phyloP scores from a whole-genome alignment of 352 stramenopile genomes.

The Phytophthora fragariae region DNA sequence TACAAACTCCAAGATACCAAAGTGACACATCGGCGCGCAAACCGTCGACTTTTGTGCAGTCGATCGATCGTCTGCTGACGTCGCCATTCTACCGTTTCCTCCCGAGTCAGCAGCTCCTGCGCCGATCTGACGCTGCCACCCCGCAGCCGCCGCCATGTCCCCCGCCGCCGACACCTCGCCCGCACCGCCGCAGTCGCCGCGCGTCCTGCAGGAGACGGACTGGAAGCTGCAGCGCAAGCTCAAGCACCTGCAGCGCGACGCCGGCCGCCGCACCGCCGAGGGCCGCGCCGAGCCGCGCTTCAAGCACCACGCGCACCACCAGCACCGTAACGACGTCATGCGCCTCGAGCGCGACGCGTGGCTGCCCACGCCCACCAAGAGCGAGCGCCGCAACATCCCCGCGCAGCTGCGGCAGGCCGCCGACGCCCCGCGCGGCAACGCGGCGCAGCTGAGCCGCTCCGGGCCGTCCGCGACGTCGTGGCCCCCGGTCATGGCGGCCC shows the following conservation, averaged over 20 bases:
- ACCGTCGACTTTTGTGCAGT: neutral
- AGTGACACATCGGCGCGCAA: neutral
- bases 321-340: constrained; percentile 41
- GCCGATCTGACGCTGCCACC: constrained; percentile 1
- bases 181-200: constrained; percentile 8
- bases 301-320: constrained; percentile 51
- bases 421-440: neutral
- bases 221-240: constrained; percentile 75
- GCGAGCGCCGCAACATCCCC: constrained; percentile 47
- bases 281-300: constrained; percentile 38
- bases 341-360: constrained; percentile 51
- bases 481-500: constrained; percentile 41
- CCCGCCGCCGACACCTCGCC: constrained; percentile 30
- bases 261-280: constrained; percentile 44
- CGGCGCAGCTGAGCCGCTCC: constrained; percentile 51
- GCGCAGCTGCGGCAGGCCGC: constrained; percentile 31
- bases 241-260: constrained; percentile 73
- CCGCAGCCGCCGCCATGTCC: constrained; percentile 32
- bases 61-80: constrained; percentile 11
- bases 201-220: constrained; percentile 45
- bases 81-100: constrained; percentile 36
- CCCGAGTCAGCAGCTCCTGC: constrained; percentile 1
- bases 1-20: constrained; percentile 24
- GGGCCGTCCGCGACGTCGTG: constrained; percentile 62
- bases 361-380: constrained; percentile 38